Evolutionary conservation across 1,284 basidiomycete genomes (phyloP).

Genomic region (Apiotrichum laibachii): DNA sequence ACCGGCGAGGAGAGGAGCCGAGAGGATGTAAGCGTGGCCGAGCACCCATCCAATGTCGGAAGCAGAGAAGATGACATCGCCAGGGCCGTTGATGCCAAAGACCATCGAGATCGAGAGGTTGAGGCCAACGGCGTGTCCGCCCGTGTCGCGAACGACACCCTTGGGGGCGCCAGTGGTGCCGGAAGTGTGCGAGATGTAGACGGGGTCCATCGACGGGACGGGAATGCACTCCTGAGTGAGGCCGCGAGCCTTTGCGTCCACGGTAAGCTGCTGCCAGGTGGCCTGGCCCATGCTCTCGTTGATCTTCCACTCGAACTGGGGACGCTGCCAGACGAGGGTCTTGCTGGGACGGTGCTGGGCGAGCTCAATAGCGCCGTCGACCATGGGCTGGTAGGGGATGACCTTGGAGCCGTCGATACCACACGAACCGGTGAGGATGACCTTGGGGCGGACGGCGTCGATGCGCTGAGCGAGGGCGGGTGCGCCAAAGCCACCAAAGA

Average conservation of each 20-base stretch:
- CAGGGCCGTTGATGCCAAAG: slow-evolving; percentile 73
- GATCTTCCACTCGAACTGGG: slow-evolving; percentile 15
- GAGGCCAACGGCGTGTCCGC: slow-evolving; percentile 82
- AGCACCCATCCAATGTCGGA: slow-evolving; percentile 98
- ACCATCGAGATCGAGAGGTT: slow-evolving; percentile 85
- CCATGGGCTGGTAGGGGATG: slow-evolving; percentile 17
- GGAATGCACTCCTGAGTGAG: slow-evolving; percentile 16
- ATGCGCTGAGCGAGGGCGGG: slow-evolving; percentile 89
- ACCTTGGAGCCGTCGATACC: slow-evolving; percentile 30
- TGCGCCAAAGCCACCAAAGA: slow-evolving; percentile 94
- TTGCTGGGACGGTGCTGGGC: slow-evolving; percentile 49
- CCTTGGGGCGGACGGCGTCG: slow-evolving; percentile 76
- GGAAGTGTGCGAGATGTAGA: slow-evolving; percentile 64
- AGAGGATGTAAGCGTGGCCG: slow-evolving; percentile 92
- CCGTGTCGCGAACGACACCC: slow-evolving; percentile 90
- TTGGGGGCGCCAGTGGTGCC: slow-evolving; percentile 94
- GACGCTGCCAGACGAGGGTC: slow-evolving; percentile 86
- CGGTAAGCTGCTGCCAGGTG: slow-evolving; percentile 15
- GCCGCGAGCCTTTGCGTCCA: slow-evolving; percentile 14
- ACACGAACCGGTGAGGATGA: slow-evolving; percentile 81
- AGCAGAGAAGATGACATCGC: slow-evolving; percentile 56
- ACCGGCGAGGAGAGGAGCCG: slow-evolving; percentile 76
- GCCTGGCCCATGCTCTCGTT: slow-evolving; percentile 15
- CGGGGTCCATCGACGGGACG: slow-evolving; percentile 13
- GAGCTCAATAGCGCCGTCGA: slow-evolving; percentile 11